These are phyloP conservation scores for Pseudocercospora cruenta DNA, from an alignment of 2,329 filamentous ascomycete genomes.

Conservation along the genomic window DNA sequence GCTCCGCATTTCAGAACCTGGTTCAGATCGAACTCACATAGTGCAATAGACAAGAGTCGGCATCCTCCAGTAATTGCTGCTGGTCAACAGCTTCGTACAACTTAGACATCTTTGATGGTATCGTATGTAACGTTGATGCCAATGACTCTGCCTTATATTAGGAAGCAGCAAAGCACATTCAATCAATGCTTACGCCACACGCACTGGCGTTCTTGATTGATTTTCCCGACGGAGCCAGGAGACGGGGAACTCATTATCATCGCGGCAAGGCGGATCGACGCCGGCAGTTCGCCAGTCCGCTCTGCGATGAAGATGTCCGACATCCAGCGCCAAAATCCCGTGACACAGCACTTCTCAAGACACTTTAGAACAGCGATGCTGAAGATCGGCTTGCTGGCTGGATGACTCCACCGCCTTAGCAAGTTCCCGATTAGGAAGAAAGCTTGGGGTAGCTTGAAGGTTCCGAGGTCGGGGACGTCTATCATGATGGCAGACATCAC, in stretches of 20 bases:
- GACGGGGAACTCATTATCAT: too few relatives aligned
- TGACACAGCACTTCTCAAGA: too few relatives aligned
- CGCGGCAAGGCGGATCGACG: too few relatives aligned
- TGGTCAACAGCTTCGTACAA: slow-evolving; percentile 24
- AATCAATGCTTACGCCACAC: too few relatives aligned
- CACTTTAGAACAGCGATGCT: too few relatives aligned
- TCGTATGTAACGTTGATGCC: too few relatives aligned
- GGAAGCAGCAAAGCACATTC: neutral
- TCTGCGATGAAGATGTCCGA: too few relatives aligned
- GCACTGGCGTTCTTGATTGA: too few relatives aligned
- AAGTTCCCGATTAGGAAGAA: neutral
- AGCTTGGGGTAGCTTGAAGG: neutral
- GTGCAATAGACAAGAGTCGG: slow-evolving; percentile 23
- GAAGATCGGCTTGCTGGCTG: neutral
- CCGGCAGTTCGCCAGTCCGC: too few relatives aligned
- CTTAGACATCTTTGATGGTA: slow-evolving; percentile 16
- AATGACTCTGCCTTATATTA: neutral
- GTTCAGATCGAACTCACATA: slow-evolving; percentile 7
- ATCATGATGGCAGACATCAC: neutral
- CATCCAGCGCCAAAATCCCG: too few relatives aligned
- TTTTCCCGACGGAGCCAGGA: too few relatives aligned
- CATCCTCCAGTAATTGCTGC: slow-evolving; percentile 24
- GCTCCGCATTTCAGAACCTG: neutral
- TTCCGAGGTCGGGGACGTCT: slow-evolving; percentile 1
- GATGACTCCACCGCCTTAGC: neutral